Percentiles rank a stretch among this genome's conserved stretches.
Conservation (phyloP, 2,329 filamentous ascomycete genomes). For the Exophiala sp. region DNA sequence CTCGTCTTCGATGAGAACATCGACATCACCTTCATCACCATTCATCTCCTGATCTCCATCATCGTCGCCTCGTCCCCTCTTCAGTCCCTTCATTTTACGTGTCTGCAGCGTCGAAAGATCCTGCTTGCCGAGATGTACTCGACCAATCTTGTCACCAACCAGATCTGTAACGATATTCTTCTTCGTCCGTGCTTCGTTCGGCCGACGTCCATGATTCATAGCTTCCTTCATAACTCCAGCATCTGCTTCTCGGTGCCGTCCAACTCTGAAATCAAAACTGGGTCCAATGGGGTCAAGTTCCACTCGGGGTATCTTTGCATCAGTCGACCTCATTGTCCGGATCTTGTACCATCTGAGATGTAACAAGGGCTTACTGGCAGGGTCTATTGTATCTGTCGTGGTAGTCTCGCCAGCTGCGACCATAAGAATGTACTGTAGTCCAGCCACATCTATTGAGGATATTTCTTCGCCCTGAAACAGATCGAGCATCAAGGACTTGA, state of each 20-base stretch:
- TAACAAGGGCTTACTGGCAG: conserved; percentile 43
- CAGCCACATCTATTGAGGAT: conserved; percentile 87
- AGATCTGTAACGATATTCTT: conserved; percentile 92
- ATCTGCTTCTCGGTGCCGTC: conserved; percentile 75
- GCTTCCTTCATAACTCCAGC: conserved; percentile 80
- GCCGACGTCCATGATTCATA: conserved; percentile 75
- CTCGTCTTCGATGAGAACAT: conserved; percentile 25
- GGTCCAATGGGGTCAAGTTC: conserved; percentile 96
- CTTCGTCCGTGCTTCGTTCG: conserved; percentile 63
- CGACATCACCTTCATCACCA: conserved; percentile 24
- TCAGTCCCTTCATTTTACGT: conserved; percentile 98
- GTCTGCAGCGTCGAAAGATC: conserved; percentile 85
- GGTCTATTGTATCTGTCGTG: conserved; percentile 29
- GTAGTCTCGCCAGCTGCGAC: conserved; percentile 67
- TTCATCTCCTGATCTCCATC: conserved; percentile 44
- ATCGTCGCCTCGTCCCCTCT: conserved; percentile 67
- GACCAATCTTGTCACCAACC: conserved; percentile 94
- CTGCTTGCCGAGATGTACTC: conserved; percentile 86
- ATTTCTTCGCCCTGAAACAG: conserved; percentile 82
- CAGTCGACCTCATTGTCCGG: conserved; percentile 71
- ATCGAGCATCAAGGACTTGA: conserved; percentile 84
- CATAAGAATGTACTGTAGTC: conserved; percentile 84
- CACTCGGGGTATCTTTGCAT: conserved; percentile 81
- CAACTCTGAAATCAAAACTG: conserved; percentile 84
- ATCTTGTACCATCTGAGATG: conserved; percentile 80